Base-by-base conservation (phyloP, 495 filamentous ascomycete genomes). In the Penicillium arizonense region DNA sequence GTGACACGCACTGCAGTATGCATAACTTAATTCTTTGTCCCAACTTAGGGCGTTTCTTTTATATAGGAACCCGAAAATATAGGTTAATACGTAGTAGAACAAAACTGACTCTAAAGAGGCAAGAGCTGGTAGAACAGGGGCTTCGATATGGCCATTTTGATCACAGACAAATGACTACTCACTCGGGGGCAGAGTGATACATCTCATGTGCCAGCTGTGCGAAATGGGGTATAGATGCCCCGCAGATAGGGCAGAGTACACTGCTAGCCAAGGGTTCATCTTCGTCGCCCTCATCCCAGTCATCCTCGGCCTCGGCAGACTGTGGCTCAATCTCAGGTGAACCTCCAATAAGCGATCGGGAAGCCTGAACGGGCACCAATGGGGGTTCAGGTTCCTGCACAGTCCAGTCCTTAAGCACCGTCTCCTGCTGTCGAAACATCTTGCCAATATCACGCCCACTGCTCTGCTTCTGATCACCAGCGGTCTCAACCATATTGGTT, bases 401-500 rank as follows among this genome's bases (percentile, higher is more conserved):
- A 8, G 53, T 83, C 79, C 85, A 90, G 54, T 86, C 80, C 49
- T 75, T 81, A 57, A 87, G 66, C 23, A 83, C 77, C 14, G 79
- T 76, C 30, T 87, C 84, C 61, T 92, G 88, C 44, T 73, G 72
- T 44, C 70, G 78, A 62, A 91, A 88, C 87, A 91, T 90, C 49
- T 67, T 71, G 3, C 75, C 77, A 54, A 91, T 90, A 59, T 90
- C 81, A 11, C 74, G 69, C 9, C 80, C 77, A 45, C 63, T 73
- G 50, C 68, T 72, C 44, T 76, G 77, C 51, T 77, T 77, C 45
- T 72, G 61, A 28, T 76, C 71, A 1, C 74, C 77, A 3, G 80
- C 83, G 16, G 75, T 78, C 52, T 85, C 81, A 2, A 81, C 77
- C 84, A 97, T 92, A 61, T 95, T 92, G 2, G 88, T 88, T 2